phyloP scores from a whole-genome alignment of 371 early-diverging fungal genomes.

The Batkoa obscura region DNA sequence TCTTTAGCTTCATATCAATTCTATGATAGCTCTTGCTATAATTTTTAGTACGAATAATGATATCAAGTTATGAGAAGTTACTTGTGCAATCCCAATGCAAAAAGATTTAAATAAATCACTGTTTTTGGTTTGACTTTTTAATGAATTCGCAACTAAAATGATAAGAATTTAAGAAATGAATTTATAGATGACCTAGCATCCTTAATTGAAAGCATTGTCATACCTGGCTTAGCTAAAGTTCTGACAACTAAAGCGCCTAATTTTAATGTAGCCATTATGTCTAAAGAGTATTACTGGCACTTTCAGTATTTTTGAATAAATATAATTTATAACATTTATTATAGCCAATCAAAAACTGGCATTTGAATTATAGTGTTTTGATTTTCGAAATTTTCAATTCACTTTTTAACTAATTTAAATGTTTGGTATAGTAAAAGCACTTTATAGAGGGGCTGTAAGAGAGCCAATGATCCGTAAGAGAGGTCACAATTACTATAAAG shows the following conservation, averaged over 20 bases:
- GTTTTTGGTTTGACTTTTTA: slow-evolving; percentile 5
- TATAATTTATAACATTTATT: too few species aligned
- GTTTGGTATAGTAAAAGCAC: background rate
- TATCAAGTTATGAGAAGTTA: background rate
- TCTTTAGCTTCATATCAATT: slow-evolving; percentile 60
- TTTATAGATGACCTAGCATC: too few species aligned
- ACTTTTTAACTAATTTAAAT: too few species aligned
- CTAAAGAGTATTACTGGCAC: too few species aligned
- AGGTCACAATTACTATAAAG: slow-evolving; percentile 70
- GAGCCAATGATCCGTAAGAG: slow-evolving; percentile 58
- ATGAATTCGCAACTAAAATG: slow-evolving; percentile 1
- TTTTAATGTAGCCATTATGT: slow-evolving; percentile 8
- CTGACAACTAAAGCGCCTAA: background rate
- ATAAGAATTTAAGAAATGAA: background rate
- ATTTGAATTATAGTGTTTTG: too few species aligned
- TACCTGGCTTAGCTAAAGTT: slow-evolving; percentile 8
- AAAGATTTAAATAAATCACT: slow-evolving; percentile 1
- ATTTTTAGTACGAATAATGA: background rate
- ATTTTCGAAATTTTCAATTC: too few species aligned
- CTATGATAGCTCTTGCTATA: slow-evolving; percentile 26
- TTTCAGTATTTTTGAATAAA: too few species aligned
- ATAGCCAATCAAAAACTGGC: too few species aligned
- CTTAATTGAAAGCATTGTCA: background rate
- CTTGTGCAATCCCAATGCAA: slow-evolving; percentile 6
- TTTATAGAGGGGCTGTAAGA: slow-evolving; percentile 35